Evolutionary conservation across 2,329 filamentous ascomycete species (phyloP).

Genomic region (Colletotrichum falcatum): DNA sequence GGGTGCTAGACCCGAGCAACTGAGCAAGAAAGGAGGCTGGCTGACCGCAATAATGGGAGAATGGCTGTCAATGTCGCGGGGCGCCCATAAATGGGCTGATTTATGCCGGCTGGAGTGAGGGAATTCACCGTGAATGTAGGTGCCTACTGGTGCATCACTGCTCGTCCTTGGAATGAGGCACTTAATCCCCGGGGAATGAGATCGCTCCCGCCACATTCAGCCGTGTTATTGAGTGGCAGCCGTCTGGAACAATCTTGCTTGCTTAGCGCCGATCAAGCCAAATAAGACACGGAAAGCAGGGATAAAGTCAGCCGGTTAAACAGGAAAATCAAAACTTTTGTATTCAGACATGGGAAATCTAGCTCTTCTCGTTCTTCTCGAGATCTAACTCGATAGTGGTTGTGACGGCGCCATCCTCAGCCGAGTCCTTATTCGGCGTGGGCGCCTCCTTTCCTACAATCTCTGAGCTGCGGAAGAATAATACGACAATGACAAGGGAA

Average conservation of each 20-base stretch:
- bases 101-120: background rate
- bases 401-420: conserved; percentile 41
- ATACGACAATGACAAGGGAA: conserved; percentile 57
- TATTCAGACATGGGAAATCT: conserved; percentile 15
- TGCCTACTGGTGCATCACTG: background rate
- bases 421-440: conserved; percentile 14
- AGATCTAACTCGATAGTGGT: conserved; percentile 21
- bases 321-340: conserved; percentile 15
- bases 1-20: background rate
- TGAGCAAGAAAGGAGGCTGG: background rate
- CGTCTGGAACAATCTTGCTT: background rate
- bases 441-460: conserved; percentile 59
- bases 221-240: background rate
- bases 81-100: no score
- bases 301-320: background rate
- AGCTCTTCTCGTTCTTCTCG: conserved; percentile 21
- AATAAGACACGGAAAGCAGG: background rate
- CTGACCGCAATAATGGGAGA: background rate
- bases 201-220: background rate
- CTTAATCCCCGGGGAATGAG: conserved; percentile 1
- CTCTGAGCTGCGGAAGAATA: conserved; percentile 64
- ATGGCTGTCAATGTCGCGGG: background rate
- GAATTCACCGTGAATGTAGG: background rate
- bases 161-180: background rate
- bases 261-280: background rate